Evolutionary conservation across 2,329 filamentous ascomycete species (phyloP), one percentile per base, ranked within the genome.

Genomic region (Pezicula carpinea): DNA sequence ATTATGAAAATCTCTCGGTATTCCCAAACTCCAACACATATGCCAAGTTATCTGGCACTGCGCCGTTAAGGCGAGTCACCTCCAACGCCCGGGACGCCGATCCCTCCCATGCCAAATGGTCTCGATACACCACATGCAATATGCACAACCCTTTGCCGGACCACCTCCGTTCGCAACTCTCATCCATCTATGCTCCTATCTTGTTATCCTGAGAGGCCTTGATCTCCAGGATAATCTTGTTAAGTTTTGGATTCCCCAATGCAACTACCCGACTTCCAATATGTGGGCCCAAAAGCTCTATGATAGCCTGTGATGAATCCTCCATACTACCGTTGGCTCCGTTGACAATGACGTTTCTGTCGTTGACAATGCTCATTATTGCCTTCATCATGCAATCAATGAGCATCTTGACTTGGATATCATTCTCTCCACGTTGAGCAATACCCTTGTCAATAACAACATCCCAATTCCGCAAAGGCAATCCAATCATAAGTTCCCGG

Each of bases 391-490:
- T 67, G 2, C 77, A 76, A 5, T 61, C 68, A 13, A 85, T 65
- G 1, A 87, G 76, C 58, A 76, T 76, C 55, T 83, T 77, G 0
- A 80, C 78, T 52, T 85, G 80, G 6, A 73, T 69, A 48, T 61
- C 76, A 54, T 74, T 77, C 18, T 69, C 64, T n/a, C 67, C 65
- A 14, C 71, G 69, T 11, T 80, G 78, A 15, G 71, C 71, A 39
- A 77, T 59, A 2, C 72, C 76, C 48, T 82, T 78, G 36, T 72
- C 70, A 5, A 87, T 67, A 10, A 85, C 69, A 15, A 73, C 73
- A 43, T 85, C 80, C 59, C 84, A 88, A 0, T 77, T 72, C 48
- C 75, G 77, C 19, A 87, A 68, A 53, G 86, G 87, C 23, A 26
- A 26, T 1, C 83, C 83, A 17, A 88, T 57, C 35, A 89, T 74